Evolutionary conservation across 1,139 yeast genomes (phyloP), one percentile per base, ranked within the genome.

Genomic region (Suhomyces ambrosiae): DNA sequence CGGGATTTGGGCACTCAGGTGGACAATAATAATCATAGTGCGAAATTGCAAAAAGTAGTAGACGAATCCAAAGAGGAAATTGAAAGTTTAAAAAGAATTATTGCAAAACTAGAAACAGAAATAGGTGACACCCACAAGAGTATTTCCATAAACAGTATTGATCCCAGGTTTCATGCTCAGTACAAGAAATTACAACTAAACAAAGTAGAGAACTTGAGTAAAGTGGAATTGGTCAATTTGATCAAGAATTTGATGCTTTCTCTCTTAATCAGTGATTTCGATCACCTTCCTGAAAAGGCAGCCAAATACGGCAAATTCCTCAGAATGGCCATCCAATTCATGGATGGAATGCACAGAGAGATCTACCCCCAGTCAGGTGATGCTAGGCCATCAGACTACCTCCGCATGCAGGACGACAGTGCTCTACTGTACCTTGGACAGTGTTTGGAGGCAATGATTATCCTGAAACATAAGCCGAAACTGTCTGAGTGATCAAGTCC

Each of bases 211-310:
- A 27, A 40, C 3, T 44, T 65, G 32, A 41, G 54, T 23, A 55
- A 53, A 33, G 46, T 48, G 8, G 64, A 64, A 42, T 46, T 62
- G 47, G 48, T 58, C 25, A 63, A 61, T 38, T 33, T 61, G 24
- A 47, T 67, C 40, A 66, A 66, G 35, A 62, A 62, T 43, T 41
- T 66, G 11, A 58, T 66, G 60, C 56, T 67, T 11, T 60, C 66
- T 27, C 47, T 66, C 19, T 48, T 67, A 31, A 53, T 66, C 4
- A 52, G 60, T 16, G 63, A 58, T 40, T 58, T 53, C 32, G 57
- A 52, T 35, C 51, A 57, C 13, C 46, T 66, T 10, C 65, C 67
- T 9, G 32, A 32, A 7, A 58, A 54, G 35, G 45, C 60, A 9
- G 49, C 53, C 23, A 55, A 54, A 34, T 52, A 59, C 24, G 62